phyloP scores from a whole-genome alignment of 176 grass and related monocot genomes.

The Aegilops umbellulata region DNA sequence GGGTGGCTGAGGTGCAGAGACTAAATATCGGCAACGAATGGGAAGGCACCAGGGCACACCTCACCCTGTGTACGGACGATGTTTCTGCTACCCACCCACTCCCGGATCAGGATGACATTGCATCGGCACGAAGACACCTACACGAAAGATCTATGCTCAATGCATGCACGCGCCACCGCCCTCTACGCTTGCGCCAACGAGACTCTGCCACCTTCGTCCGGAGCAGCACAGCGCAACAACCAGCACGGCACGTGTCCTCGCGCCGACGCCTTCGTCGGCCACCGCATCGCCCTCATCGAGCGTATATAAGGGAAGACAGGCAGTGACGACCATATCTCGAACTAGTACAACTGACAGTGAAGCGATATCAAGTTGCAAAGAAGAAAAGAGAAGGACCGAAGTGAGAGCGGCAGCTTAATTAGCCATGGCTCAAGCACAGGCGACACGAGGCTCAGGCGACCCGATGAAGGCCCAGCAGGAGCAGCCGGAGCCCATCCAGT shows the following conservation, averaged over 20 bases:
- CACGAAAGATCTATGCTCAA: neutral
- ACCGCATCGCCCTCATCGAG: neutral
- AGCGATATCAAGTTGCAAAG: no score
- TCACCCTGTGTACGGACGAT: neutral
- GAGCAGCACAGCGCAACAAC: neutral
- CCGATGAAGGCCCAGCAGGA: neutral
- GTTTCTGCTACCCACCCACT: neutral
- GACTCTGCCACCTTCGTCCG: neutral
- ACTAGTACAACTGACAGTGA: neutral
- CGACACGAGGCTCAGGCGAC: neutral
- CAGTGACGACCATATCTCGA: neutral
- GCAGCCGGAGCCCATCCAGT: conserved; percentile 34
- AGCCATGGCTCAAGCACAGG: conserved; percentile 19
- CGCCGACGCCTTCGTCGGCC: neutral
- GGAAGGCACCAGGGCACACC: neutral
- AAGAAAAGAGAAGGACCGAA: neutral
- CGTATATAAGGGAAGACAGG: neutral
- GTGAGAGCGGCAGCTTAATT: neutral
- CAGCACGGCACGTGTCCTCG: neutral
- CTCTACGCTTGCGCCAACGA: neutral
- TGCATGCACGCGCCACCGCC: neutral
- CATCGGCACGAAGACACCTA: neutral
- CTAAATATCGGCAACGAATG: neutral
- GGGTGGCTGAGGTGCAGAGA: neutral
- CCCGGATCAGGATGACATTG: neutral